Percentiles rank a stretch among this genome's conserved stretches.
Evolutionary conservation across 2,329 filamentous ascomycete genomes (phyloP).

Genomic region (Periconia sp.): DNA sequence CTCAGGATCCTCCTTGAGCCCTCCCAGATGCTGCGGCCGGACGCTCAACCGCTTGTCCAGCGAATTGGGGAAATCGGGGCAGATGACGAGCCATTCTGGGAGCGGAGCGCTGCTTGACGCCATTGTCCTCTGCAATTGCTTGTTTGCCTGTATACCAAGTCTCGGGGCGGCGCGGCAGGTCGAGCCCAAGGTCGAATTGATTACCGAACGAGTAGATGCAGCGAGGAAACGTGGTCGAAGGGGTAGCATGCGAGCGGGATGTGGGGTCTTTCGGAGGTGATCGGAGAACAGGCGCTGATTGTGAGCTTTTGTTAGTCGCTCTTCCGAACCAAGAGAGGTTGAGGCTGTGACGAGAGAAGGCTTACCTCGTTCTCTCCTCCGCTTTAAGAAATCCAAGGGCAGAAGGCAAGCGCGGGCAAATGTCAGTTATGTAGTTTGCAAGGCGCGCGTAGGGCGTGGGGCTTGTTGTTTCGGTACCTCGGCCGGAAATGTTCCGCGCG

Average conservation of each 20-base stretch:
- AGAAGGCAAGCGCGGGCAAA: not conserved
- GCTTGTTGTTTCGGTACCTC: not conserved
- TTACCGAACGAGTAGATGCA: not conserved
- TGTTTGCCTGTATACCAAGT: no score
- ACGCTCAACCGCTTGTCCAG: constrained; percentile 52
- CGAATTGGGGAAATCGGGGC: constrained; percentile 52
- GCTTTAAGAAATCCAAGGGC: no score
- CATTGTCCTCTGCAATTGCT: constrained; percentile 25
- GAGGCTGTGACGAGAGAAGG: not conserved
- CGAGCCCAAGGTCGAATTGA: not conserved
- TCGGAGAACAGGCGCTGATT: not conserved
- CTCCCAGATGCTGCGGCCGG: constrained; percentile 43
- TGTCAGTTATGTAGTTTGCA: not conserved
- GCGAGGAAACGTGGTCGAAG: not conserved
- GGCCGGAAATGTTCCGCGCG: no score
- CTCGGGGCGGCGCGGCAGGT: no score
- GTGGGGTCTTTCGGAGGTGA: not conserved
- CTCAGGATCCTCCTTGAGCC: constrained; percentile 33
- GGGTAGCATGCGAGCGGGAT: constrained; percentile 2
- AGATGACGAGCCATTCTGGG: constrained; percentile 59
- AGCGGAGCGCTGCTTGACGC: constrained; percentile 26
- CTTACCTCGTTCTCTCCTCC: not conserved
- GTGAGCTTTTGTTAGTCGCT: no score
- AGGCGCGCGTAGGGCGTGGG: constrained; percentile 1
- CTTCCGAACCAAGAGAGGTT: not conserved